Percentiles rank a stretch among this genome's conserved stretches.
Evolutionary conservation across 169 alveolate species (phyloP).

Genomic region (Babesia ovis): DNA sequence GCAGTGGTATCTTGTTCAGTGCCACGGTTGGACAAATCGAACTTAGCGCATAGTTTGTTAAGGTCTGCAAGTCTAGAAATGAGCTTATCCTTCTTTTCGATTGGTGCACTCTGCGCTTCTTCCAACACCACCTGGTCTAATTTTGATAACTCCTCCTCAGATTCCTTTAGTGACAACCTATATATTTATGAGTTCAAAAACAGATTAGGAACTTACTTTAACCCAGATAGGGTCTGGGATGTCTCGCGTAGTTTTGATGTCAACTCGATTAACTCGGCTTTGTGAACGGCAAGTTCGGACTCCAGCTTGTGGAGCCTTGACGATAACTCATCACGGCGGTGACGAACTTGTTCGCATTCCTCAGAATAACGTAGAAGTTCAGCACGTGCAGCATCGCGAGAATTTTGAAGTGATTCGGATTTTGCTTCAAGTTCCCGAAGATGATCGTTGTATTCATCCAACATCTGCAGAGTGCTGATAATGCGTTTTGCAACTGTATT

Average conservation of each 20-base stretch:
- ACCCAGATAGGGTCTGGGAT: constrained; percentile 13
- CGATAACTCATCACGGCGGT: constrained; percentile 29
- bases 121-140: constrained; percentile 2
- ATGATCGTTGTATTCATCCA: constrained; percentile 38
- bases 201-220: background rate
- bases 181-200: background rate
- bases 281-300: constrained; percentile 13
- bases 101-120: constrained; percentile 8
- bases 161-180: constrained; percentile 16
- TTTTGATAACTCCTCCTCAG: constrained; percentile 33
- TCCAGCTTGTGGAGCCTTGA: constrained; percentile 33
- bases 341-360: background rate
- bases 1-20: constrained; percentile 10
- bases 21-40: constrained; percentile 17
- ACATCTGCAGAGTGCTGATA: constrained; percentile 34
- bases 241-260: constrained; percentile 12
- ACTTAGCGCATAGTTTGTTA: constrained; percentile 16
- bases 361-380: constrained; percentile 8
- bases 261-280: background rate
- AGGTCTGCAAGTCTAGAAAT: constrained; percentile 18
- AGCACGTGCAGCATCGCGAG: background rate
- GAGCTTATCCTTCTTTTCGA: constrained; percentile 7
- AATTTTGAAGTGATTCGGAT: background rate
- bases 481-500: constrained; percentile 29
- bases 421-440: constrained; percentile 15